These are phyloP conservation scores for Marasmius fiardii DNA, from an alignment of 1,284 basidiomycete genomes.

Conservation along the genomic window DNA sequence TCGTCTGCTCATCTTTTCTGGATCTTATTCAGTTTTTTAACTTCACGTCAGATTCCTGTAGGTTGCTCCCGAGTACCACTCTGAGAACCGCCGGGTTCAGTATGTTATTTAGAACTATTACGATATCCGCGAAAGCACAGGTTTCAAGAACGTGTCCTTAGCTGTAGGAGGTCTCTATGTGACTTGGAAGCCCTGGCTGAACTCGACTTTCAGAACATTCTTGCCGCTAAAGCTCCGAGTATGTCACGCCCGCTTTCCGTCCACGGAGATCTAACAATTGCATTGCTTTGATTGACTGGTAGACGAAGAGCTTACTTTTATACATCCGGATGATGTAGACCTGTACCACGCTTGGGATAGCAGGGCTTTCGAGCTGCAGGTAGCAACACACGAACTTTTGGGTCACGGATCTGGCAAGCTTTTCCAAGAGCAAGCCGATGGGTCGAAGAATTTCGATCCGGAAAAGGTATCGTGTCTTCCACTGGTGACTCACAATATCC, in stretches of 20 bases:
- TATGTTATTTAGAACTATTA: conserved; percentile 76
- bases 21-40: neutral
- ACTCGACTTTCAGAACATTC: conserved; percentile 55
- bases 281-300: neutral
- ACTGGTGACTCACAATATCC: no score
- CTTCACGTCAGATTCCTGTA: conserved; percentile 56
- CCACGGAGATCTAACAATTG: no score
- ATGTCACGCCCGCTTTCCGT: no score
- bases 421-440: conserved; percentile 72
- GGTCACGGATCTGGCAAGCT: conserved; percentile 81
- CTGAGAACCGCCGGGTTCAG: no score
- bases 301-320: conserved; percentile 79
- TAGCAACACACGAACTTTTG: conserved; percentile 81
- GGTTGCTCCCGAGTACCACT: no score
- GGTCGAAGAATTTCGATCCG: conserved; percentile 76
- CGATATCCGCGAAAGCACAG: conserved; percentile 72
- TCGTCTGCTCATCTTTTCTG: conserved; percentile 5
- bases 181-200: conserved; percentile 1
- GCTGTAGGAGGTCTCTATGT: conserved; percentile 38
- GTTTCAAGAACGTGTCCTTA: conserved; percentile 83
- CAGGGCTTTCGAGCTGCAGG: conserved; percentile 78
- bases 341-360: conserved; percentile 77
- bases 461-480: conserved; percentile 39
- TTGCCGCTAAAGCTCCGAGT: conserved; percentile 83
- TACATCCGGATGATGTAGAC: conserved; percentile 68